Conservation (phyloP, 106 monocot genomes). For the Apostasia shenzhenica region DNA sequence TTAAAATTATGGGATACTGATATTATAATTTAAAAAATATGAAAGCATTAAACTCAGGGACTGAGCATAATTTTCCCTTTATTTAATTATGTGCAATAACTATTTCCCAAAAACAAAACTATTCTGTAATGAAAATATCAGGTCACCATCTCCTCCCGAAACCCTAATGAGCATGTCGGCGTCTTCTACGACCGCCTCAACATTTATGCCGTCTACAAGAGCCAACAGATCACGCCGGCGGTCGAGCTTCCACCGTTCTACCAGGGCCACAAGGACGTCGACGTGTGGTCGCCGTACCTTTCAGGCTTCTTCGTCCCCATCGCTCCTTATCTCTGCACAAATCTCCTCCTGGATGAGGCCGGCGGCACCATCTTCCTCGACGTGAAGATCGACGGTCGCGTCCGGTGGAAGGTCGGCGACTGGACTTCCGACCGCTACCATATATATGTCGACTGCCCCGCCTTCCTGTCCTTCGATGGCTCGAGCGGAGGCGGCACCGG, state of each 20-base stretch:
- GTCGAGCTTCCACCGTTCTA: conserved; percentile 21
- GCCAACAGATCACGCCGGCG: conserved; percentile 36
- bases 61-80: too few species aligned
- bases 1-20: too few species aligned
- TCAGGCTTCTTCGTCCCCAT: conserved; percentile 25
- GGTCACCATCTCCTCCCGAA: conserved; percentile 33
- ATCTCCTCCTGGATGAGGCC: conserved; percentile 21
- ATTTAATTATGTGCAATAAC: too few species aligned
- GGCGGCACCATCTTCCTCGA: conserved; percentile 15
- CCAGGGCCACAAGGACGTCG: conserved; percentile 41
- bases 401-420: conserved; percentile 39
- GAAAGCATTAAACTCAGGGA: too few species aligned
- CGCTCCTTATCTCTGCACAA: conserved; percentile 24
- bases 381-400: conserved; percentile 23
- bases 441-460: conserved; percentile 40
- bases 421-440: conserved; percentile 30
- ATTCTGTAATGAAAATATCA: conserved; percentile 6
- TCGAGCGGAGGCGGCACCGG: not conserved
- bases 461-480: conserved; percentile 15
- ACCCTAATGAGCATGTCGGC: conserved; percentile 55
- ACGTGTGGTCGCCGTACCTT: conserved; percentile 44
- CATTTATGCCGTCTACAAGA: conserved; percentile 36
- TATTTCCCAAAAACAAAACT: too few species aligned
- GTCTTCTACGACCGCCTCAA: conserved; percentile 58
- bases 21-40: too few species aligned